These are phyloP conservation scores for Aurantiochytrium sp. DNA, from an alignment of 108 stramenopile species.

Conservation along the genomic window DNA sequence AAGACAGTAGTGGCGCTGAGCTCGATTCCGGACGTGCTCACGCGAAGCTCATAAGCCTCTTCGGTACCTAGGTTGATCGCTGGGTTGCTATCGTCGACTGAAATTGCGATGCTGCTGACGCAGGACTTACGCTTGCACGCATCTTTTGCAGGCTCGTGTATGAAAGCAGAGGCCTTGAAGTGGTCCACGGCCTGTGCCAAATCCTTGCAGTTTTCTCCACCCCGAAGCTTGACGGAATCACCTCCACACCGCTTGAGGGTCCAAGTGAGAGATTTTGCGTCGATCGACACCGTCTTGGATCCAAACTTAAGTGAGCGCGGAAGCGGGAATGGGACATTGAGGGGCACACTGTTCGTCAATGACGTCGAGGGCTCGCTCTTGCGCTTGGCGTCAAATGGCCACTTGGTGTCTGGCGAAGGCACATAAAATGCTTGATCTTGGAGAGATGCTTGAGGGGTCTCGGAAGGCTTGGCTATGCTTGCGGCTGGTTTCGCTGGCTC, in stretches of 20 bases:
- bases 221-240: not conserved
- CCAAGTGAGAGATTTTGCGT: not conserved
- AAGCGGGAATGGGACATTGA: not conserved
- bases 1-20: slow-evolving; percentile 29
- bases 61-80: slow-evolving; percentile 48
- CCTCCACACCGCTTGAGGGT: not conserved
- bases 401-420: no score
- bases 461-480: no score
- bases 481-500: no score
- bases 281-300: not conserved
- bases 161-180: not conserved
- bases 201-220: not conserved
- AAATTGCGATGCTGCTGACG: not conserved
- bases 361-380: no score
- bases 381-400: no score
- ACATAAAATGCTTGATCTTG: no score
- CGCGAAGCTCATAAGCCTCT: slow-evolving; percentile 68
- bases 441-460: no score
- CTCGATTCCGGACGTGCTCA: not conserved
- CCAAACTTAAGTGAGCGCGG: not conserved
- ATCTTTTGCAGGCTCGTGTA: not conserved
- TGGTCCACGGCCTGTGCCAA: not conserved
- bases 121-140: not conserved
- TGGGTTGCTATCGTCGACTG: not conserved
- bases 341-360: not conserved